These are phyloP conservation scores for Nepenthes mirabilis DNA, from an alignment of 148 eudicot species.

Conservation along the genomic window DNA sequence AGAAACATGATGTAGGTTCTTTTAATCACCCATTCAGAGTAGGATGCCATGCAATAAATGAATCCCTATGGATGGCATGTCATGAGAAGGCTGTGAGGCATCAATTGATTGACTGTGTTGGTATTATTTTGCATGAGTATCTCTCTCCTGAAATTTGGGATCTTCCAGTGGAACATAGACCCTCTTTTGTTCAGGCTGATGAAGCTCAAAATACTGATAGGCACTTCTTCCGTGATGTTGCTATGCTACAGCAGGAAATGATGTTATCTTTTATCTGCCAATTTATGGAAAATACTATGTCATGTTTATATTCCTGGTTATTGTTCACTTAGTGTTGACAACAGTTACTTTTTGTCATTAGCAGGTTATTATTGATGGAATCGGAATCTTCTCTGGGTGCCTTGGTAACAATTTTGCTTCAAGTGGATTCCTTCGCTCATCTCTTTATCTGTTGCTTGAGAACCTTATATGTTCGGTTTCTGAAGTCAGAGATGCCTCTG, in stretches of 20 bases:
- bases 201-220: constrained; percentile 26
- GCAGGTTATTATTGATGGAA: constrained; percentile 86
- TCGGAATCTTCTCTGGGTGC: constrained; percentile 70
- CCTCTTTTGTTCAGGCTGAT: constrained; percentile 30
- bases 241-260: constrained; percentile 63
- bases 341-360: constrained; percentile 10
- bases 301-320: constrained; percentile 1
- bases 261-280: constrained; percentile 8
- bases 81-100: constrained; percentile 23
- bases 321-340: constrained; percentile 6
- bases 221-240: constrained; percentile 73
- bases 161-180: constrained; percentile 52
- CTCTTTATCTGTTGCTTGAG: constrained; percentile 77
- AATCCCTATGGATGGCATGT: constrained; percentile 32
- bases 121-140: constrained; percentile 75
- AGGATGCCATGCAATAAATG: constrained; percentile 10
- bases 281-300: constrained; percentile 1
- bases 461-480: constrained; percentile 70
- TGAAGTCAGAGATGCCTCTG: constrained; percentile 64
- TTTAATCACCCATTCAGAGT: background rate
- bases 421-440: constrained; percentile 75
- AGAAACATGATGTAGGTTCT: constrained; percentile 13
- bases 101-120: constrained; percentile 52
- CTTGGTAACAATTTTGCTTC: constrained; percentile 60
- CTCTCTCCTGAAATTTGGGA: constrained; percentile 72